Evolutionary conservation across 2,329 filamentous ascomycete genomes (phyloP), one percentile per base, ranked within the genome.

Genomic region (Clarireedia paspali): DNA sequence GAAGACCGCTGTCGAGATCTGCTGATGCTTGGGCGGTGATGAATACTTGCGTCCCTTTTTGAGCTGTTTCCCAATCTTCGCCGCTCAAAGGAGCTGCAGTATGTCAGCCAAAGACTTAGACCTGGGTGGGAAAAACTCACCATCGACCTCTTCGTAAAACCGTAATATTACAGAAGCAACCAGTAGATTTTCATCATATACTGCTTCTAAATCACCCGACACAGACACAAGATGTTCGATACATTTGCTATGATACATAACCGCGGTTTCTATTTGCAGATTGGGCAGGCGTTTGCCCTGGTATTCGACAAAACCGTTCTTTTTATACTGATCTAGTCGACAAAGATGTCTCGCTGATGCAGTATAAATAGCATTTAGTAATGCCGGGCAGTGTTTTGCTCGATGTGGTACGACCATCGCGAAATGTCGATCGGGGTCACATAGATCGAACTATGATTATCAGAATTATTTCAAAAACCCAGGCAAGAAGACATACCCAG

Each of bases 71-170:
- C 54, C 59, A 62, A 26, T 64, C 60, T 23, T 56, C 63, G 27
- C 59, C 59, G 45, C 49, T 60, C 6, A 65, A 47, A 3, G 62
- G 62, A 5, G 60, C 63, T 62, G 36, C n/a, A 27, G 38, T 51
- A 12, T 17, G 7, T 54, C 39, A 54, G 51, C 23, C 23, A 27
- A 12, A 30, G 27, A 17, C 2, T 30, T 40, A 6, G 5, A 2
- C 15, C 36, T 27, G 10, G 5, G 26, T 6, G n/a, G 30, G n/a
- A 53, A 23, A 6, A 42, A 48, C 39, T 30, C 34, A 68, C 68
- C 70, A 50, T 72, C 71, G 48, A 74, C 69, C 56, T 75, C 73
- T 47, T 75, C 73, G 34, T 74, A 73, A 7, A 69, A 66, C 9
- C 71, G 65, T 15, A 74, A 55, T 26, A 73, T 66, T 39, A 74